These are phyloP conservation scores for Phialophora macrospora DNA, from an alignment of 2,329 filamentous ascomycete species.

Conservation along the genomic window DNA sequence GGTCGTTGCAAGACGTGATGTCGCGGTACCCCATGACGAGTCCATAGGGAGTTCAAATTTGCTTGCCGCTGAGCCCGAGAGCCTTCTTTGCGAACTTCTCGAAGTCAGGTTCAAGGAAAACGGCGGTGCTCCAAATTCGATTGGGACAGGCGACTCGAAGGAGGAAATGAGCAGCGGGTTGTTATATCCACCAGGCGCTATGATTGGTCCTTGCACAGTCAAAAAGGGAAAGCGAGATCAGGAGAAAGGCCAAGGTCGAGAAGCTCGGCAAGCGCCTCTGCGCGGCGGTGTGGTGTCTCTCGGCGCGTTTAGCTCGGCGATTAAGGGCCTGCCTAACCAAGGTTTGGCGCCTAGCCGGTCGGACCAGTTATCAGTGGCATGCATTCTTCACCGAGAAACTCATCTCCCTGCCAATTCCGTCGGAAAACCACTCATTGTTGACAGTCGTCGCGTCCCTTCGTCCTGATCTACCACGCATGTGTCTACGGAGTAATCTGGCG, in stretches of 20 bases:
- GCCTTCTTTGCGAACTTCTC: conserved; percentile 1
- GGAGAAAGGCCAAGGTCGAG: conserved; percentile 5
- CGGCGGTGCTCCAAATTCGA: neutral
- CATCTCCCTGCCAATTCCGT: conserved; percentile 13
- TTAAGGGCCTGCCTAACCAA: neutral
- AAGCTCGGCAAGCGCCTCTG: neutral
- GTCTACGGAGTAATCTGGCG: neutral
- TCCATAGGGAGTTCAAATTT: neutral
- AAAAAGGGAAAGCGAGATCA: conserved; percentile 7
- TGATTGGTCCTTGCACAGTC: neutral
- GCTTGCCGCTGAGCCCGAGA: neutral
- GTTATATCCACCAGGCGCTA: neutral
- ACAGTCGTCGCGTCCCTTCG: neutral
- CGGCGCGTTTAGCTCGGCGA: conserved; percentile 8
- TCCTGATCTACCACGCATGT: neutral
- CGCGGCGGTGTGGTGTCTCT: conserved; percentile 4
- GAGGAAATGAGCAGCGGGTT: neutral
- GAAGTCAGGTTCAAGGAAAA: neutral
- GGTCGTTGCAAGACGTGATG: neutral
- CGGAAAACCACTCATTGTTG: conserved; percentile 7
- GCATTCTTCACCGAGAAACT: conserved; percentile 1
- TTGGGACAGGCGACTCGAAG: no score
- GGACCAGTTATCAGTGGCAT: conserved; percentile 5
- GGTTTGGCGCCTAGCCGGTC: neutral
- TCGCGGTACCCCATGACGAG: neutral